Evolutionary conservation across 2,329 filamentous ascomycete genomes (phyloP).

Genomic region (Penicillium digitatum): DNA sequence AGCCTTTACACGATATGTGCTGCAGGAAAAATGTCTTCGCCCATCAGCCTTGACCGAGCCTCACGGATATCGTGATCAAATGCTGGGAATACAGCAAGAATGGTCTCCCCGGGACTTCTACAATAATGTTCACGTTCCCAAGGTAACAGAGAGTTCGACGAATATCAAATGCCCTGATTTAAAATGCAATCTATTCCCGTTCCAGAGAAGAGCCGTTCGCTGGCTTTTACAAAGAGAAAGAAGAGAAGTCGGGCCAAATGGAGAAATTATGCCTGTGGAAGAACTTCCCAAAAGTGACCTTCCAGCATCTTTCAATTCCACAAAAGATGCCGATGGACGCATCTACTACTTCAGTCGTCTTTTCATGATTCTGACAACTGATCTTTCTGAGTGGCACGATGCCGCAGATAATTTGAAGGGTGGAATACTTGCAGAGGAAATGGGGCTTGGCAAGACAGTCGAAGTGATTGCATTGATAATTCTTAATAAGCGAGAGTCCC

Average conservation of each 20-base stretch:
- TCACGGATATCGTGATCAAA: constrained; percentile 11
- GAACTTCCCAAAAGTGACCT: constrained; percentile 16
- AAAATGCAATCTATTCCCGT: constrained; percentile 45
- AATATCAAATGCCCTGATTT: constrained; percentile 35
- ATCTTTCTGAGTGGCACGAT: constrained; percentile 35
- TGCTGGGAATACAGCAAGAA: constrained; percentile 5
- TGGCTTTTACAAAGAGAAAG: constrained; percentile 48
- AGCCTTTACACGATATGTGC: constrained; percentile 31
- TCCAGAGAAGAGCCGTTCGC: constrained; percentile 46
- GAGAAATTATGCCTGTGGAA: constrained; percentile 24
- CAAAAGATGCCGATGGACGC: constrained; percentile 38
- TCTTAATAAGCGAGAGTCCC: constrained; percentile 33
- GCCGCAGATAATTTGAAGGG: constrained; percentile 34
- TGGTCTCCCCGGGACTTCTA: constrained; percentile 46
- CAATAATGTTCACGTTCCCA: constrained; percentile 46
- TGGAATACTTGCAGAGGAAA: constrained; percentile 50
- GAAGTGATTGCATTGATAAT: constrained; percentile 48
- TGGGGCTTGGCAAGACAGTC: constrained; percentile 51
- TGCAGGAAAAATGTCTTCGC: constrained; percentile 19
- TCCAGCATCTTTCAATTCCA: constrained; percentile 39
- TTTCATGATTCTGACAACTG: constrained; percentile 38
- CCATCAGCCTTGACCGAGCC: background rate
- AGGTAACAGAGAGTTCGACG: constrained; percentile 30
- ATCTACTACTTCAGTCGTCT: constrained; percentile 42
- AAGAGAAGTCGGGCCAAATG: constrained; percentile 32